Percentiles rank a stretch among this genome's conserved stretches.
Evolutionary conservation across 1,284 basidiomycete genomes (phyloP).

Genomic region (Microbotryum saponariae): DNA sequence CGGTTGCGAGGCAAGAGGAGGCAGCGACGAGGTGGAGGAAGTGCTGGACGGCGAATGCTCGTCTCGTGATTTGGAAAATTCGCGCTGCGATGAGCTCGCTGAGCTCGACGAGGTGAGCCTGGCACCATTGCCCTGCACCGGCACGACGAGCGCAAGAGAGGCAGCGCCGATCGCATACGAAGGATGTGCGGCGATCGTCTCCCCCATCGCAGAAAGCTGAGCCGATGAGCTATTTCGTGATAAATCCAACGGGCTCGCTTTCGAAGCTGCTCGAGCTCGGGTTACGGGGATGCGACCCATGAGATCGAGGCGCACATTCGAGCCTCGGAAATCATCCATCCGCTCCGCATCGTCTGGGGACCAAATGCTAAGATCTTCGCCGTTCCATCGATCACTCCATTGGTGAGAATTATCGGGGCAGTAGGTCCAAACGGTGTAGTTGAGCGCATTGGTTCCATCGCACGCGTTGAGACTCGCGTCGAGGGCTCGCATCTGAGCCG

Average conservation of each 20-base stretch:
- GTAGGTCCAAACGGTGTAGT: slow-evolving; percentile 88
- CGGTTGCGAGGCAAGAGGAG: slow-evolving; percentile 1
- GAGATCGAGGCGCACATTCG: slow-evolving; percentile 7
- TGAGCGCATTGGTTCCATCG: slow-evolving; percentile 74
- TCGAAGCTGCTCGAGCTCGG: slow-evolving; percentile 5
- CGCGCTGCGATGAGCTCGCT: too few relatives aligned
- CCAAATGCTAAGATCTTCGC: slow-evolving; percentile 86
- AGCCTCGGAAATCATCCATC: slow-evolving; percentile 20
- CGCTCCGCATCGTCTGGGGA: slow-evolving; percentile 60
- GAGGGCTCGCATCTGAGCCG: slow-evolving; percentile 68
- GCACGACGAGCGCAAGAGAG: too few relatives aligned
- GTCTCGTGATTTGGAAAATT: too few relatives aligned
- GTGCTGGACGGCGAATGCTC: neutral
- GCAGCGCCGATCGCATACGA: too few relatives aligned
- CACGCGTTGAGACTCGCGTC: slow-evolving; percentile 85
- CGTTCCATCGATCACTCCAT: slow-evolving; percentile 95
- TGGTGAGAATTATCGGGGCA: slow-evolving; percentile 62
- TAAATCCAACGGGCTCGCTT: slow-evolving; percentile 3
- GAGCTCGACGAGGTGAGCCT: too few relatives aligned
- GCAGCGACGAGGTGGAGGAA: slow-evolving; percentile 1
- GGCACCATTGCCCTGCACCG: too few relatives aligned
- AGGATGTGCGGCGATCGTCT: too few relatives aligned
- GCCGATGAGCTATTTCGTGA: slow-evolving; percentile 4
- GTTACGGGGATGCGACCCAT: slow-evolving; percentile 4
- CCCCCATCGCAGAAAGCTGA: neutral